Evolutionary conservation across 2,329 filamentous ascomycete genomes (phyloP), one percentile per base, ranked within the genome.

Genomic region (Penicillium sp.): DNA sequence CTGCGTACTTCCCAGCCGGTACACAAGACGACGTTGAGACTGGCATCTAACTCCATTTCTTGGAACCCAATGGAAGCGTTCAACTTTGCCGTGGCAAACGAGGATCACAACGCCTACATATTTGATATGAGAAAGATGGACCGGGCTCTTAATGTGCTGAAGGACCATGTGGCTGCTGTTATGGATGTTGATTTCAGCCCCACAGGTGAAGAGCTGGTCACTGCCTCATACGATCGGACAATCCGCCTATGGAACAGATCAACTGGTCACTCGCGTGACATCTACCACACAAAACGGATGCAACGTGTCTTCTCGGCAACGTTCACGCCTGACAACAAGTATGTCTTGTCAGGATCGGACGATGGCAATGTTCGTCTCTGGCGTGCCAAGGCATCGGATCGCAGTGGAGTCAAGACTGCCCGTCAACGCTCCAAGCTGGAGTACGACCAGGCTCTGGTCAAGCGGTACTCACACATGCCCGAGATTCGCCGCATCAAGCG

Each of bases 31-130:
- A 82, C 92, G 13, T 83, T 97, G 63, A 89, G 85, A 51, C 88
- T 99, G 64, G 86, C 92, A 37, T 89, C 85, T 57, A 97, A 96
- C 77, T 84, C 87, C 47, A 82, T 97, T 50, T 83, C 89, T 42
- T 99, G 93, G 91, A 97, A 97, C 65, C 94, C 94, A 0, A 94
- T 97, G 88, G 92, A 96, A 74, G 89, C 92, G 8, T 96, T 96
- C 81, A 96, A 97, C 77, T 88, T 97, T 69, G 93, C 92, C 16
- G 86, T 92, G 31, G 94, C 90, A 13, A 95, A 89, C 65, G 94
- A 99, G 79, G 94, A 97, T 69, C 93, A 97, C 78, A 95, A 96
- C 73, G 83, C 89, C 62, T 90, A 92, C 69, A 83, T 97, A 58
- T 99, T 99, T 69, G 94, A 99, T 74, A 95, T 95, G 85, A 85